A percentile compares a stretch with the other conserved stretches of the same genome.
These are phyloP conservation scores for Annulohypoxylon truncatum DNA, from an alignment of 2,329 filamentous ascomycete genomes.

Conservation along the genomic window DNA sequence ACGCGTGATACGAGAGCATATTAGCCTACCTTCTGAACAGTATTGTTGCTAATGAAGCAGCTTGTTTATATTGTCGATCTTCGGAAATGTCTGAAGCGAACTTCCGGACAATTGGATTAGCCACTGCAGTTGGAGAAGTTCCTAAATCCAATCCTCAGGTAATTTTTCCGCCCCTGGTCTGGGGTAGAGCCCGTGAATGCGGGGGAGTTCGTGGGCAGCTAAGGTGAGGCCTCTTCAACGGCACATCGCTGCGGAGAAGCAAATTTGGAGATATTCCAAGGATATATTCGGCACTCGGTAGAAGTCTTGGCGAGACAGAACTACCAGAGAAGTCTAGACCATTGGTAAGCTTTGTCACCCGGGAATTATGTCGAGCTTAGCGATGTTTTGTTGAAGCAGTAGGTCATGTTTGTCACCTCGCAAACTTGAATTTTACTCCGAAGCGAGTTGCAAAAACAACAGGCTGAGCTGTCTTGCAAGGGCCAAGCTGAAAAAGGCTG, in stretches of 20 bases:
- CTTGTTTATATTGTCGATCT: slow-evolving; percentile 40
- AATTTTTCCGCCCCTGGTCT: slow-evolving; percentile 39
- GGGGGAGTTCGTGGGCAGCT: slow-evolving; percentile 40
- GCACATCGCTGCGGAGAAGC: slow-evolving; percentile 37
- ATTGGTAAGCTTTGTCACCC: background rate
- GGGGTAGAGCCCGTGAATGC: slow-evolving; percentile 29
- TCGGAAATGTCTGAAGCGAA: slow-evolving; percentile 36
- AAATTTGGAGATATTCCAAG: slow-evolving; percentile 27
- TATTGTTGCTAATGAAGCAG: slow-evolving; percentile 30
- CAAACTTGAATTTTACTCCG: background rate
- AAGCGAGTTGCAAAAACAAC: background rate
- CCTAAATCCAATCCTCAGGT: slow-evolving; percentile 20
- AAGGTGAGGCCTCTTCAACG: slow-evolving; percentile 32
- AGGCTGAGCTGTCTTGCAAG: background rate
- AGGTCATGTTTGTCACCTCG: background rate
- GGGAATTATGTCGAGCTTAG: slow-evolving; percentile 10
- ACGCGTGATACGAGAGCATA: slow-evolving; percentile 33
- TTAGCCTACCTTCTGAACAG: slow-evolving; percentile 36
- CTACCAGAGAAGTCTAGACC: slow-evolving; percentile 6
- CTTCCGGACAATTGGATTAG: slow-evolving; percentile 10
- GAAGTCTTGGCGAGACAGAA: slow-evolving; percentile 25
- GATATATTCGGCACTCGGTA: slow-evolving; percentile 34
- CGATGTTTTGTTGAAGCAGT: background rate
- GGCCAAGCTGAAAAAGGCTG: slow-evolving; percentile 21
- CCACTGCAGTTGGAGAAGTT: slow-evolving; percentile 18